These are phyloP conservation scores for Spatholobus suberectus DNA, from an alignment of 306 rosid species.

Conservation along the genomic window DNA sequence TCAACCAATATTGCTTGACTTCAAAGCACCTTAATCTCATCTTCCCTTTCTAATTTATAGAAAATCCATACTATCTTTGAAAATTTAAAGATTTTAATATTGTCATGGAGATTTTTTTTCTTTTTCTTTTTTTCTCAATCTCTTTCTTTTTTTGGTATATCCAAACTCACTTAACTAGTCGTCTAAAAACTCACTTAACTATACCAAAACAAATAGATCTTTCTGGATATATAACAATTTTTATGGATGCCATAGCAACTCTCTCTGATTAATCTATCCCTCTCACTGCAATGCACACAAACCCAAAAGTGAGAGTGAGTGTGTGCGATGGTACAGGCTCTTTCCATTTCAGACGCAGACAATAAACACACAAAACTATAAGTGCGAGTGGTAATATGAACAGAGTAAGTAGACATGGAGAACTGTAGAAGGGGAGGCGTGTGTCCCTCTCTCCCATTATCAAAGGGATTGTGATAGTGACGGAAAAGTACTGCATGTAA, in stretches of 20 bases:
- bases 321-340: conserved; percentile 7
- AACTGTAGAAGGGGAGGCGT: conserved; percentile 25
- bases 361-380: conserved; percentile 34
- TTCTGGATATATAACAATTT: too few species aligned
- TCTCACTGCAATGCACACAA: not conserved
- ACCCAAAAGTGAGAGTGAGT: conserved; percentile 37
- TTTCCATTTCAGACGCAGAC: conserved; percentile 15
- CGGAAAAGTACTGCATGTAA: not conserved
- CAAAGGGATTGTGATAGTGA: not conserved
- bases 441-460: conserved; percentile 28
- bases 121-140: too few species aligned
- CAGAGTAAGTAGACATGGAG: conserved; percentile 34
- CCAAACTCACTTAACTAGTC: not conserved
- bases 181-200: too few species aligned
- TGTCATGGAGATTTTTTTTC: not conserved
- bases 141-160: too few species aligned
- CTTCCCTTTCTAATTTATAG: too few species aligned
- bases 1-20: too few species aligned
- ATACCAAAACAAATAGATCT: too few species aligned
- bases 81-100: not conserved
- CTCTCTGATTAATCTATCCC: too few species aligned
- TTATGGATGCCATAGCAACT: too few species aligned
- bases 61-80: too few species aligned
- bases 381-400: conserved; percentile 8
- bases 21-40: too few species aligned